Base-by-base conservation (phyloP, 2,329 filamentous ascomycete genomes). In the Penicillium sp. region DNA sequence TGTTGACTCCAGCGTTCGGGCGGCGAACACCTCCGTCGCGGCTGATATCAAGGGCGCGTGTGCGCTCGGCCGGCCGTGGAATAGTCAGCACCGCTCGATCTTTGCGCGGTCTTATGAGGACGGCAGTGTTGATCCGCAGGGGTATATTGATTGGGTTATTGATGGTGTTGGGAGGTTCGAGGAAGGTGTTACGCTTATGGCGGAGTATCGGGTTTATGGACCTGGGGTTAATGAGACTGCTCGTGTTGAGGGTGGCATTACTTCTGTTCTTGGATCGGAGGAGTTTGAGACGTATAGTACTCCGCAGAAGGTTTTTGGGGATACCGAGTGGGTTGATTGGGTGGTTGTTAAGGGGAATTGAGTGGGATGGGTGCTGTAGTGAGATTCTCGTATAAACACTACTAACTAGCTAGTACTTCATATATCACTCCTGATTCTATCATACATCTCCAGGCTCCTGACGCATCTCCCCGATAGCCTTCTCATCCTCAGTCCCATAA, bases 11-110 rank as follows among this genome's bases (percentile, higher is more conserved):
- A 73, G 74, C 3, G 77, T 87, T 4, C 70, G 77, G 0, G 83
- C 83, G 2, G 82, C 83, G 25, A 89, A 89, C 66, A 39, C 67
- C 3, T 77, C 76, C 12, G 63, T 74, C 38, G 70, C 67, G 0
- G 66, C 79, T 1, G 63, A 67, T 0, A 77, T 79, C 53, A 61
- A 62, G 17, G 80, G 79, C 0, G 73, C 77, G 61, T 88, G 85
- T 66, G 76, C 84, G 0, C 78, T 88, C 0, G 86, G 86, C 1
- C 73, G 86, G n/a, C 85, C 85, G 0, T 88, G 86, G 81, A 88
- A 88, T 65, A 75, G 79, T 0, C 72, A 77, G 44, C 83, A 86
- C 60, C 78, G 82, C 21, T 83, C 81, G 35, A 77, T 88, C 59
- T 87, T 86, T 61, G 80, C 82, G 53, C 70, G 80, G 12, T 79